Evolutionary conservation across 106 monocot species (phyloP).

Genomic region (Platanthera guangdongensis): DNA sequence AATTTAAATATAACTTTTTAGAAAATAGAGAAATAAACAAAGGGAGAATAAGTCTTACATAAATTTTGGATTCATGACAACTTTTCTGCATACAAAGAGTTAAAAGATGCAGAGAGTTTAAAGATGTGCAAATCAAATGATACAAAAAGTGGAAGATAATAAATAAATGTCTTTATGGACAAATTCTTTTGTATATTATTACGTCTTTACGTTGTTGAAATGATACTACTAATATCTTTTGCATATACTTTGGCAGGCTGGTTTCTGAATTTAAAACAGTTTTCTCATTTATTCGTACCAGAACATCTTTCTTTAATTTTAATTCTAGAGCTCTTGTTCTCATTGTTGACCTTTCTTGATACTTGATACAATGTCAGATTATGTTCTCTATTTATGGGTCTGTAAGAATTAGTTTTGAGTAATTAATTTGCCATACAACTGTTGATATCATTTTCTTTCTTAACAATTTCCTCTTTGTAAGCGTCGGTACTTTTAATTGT

Average conservation of each 20-base stretch:
- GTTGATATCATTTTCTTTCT: background rate
- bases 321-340: background rate
- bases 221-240: background rate
- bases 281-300: background rate
- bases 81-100: too few relatives aligned
- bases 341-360: background rate
- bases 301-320: background rate
- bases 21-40: too few relatives aligned
- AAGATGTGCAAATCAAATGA: too few relatives aligned
- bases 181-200: background rate
- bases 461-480: background rate
- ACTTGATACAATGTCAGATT: background rate
- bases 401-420: background rate
- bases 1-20: too few relatives aligned
- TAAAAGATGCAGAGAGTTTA: too few relatives aligned
- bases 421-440: background rate
- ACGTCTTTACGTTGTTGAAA: background rate
- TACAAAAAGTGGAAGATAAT: background rate
- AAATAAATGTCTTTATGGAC: background rate
- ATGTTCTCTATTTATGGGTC: constrained; percentile 3
- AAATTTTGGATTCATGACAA: too few relatives aligned
- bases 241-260: background rate
- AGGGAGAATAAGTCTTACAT: too few relatives aligned
- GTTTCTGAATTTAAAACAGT: too few relatives aligned
- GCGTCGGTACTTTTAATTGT: background rate